A percentile compares a stretch with the other conserved stretches of the same genome.
These are phyloP conservation scores for Filosporella fistucella DNA, from an alignment of 495 filamentous ascomycete genomes.

Conservation along the genomic window DNA sequence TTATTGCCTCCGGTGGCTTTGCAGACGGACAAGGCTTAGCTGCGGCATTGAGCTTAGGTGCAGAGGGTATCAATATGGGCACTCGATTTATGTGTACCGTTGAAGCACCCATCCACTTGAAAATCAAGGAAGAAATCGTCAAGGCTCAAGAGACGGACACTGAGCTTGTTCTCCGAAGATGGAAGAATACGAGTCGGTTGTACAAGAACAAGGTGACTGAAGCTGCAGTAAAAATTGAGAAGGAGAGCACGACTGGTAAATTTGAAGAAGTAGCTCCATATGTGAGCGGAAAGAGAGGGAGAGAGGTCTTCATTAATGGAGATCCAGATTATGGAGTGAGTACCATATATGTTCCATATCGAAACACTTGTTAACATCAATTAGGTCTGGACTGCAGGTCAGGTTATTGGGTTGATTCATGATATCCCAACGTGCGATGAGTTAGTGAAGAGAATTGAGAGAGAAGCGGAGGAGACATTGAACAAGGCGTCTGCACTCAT, in stretches of 20 bases:
- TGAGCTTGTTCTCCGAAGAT: constrained; percentile 78
- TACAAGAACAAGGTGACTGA: constrained; percentile 85
- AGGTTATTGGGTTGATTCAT: constrained; percentile 62
- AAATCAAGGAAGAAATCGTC: constrained; percentile 91
- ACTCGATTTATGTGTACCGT: constrained; percentile 92
- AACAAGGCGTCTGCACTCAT: constrained; percentile 24
- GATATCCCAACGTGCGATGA: constrained; percentile 58
- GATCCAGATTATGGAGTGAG: constrained; percentile 87
- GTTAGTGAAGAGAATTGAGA: constrained; percentile 53
- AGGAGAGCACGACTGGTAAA: constrained; percentile 78
- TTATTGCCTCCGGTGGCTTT: constrained; percentile 94
- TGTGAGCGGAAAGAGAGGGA: constrained; percentile 87
- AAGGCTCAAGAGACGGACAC: constrained; percentile 87
- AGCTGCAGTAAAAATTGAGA: constrained; percentile 77
- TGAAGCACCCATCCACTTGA: constrained; percentile 86
- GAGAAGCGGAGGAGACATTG: constrained; percentile 53
- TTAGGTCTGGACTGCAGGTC: constrained; percentile 59
- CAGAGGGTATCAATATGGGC: constrained; percentile 95
- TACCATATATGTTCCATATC: constrained; percentile 13
- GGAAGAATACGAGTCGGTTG: constrained; percentile 87
- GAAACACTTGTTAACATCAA: constrained; percentile 10
- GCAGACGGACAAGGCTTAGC: constrained; percentile 93
- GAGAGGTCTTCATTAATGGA: constrained; percentile 88
- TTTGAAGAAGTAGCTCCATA: constrained; percentile 87
- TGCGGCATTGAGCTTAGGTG: constrained; percentile 85